Evolutionary conservation across 2,329 filamentous ascomycete species (phyloP).

Genomic region (Trichoderma sp.): DNA sequence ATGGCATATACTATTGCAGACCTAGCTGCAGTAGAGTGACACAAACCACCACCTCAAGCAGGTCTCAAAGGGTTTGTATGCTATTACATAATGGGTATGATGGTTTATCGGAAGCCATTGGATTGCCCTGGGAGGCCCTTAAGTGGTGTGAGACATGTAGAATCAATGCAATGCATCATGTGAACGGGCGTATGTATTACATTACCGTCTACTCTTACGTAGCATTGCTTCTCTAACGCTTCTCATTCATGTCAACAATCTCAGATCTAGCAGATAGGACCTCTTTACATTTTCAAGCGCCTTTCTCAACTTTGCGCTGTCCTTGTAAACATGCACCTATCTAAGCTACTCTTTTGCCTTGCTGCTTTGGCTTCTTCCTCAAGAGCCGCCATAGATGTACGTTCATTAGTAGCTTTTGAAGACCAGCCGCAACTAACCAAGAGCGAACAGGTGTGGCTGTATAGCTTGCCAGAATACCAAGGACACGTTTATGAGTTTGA

Average conservation of each 20-base stretch:
- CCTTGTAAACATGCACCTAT: neutral
- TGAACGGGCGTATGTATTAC: neutral
- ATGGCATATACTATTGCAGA: neutral
- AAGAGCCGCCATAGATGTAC: neutral
- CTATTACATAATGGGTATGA: neutral
- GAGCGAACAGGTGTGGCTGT: neutral
- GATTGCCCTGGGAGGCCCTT: neutral
- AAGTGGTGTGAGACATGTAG: neutral
- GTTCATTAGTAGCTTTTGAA: neutral
- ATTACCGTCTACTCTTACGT: neutral
- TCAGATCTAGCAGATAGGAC: too few relatives aligned
- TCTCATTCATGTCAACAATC: too few relatives aligned
- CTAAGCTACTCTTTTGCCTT: neutral
- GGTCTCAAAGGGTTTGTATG: neutral
- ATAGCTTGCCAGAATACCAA: neutral
- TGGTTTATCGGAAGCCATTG: neutral
- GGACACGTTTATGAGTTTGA: neutral
- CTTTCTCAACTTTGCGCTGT: neutral
- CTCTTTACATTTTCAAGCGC: too few relatives aligned
- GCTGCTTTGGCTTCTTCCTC: neutral
- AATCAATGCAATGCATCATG: neutral
- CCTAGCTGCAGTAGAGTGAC: neutral
- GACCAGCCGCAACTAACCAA: neutral
- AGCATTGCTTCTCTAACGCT: neutral
- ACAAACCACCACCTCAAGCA: neutral